phyloP scores from a whole-genome alignment of 352 stramenopile genomes.

The Ophiocytium majus region DNA sequence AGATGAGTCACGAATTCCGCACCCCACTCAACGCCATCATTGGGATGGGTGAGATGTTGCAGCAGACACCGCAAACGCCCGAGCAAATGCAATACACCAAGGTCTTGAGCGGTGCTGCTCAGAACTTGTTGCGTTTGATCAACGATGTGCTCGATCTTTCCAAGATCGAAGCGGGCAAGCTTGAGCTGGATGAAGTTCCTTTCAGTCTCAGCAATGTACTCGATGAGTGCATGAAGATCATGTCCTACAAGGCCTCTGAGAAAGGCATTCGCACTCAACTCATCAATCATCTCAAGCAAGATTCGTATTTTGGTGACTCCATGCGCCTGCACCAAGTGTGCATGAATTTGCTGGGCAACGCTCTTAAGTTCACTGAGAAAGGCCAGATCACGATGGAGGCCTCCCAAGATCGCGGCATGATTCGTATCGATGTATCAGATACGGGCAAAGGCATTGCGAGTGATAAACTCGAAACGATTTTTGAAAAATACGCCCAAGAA shows the following conservation, averaged over 20 bases:
- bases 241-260: background rate
- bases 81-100: too few species aligned
- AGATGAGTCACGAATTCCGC: too few species aligned
- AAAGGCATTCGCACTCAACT: background rate
- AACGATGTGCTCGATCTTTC: too few species aligned
- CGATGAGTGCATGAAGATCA: background rate
- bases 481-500: background rate
- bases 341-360: background rate
- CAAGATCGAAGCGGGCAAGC: background rate
- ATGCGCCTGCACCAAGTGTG: background rate
- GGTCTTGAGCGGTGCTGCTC: too few species aligned
- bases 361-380: background rate
- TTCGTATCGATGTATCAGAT: background rate
- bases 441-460: background rate
- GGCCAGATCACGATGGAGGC: background rate
- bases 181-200: background rate
- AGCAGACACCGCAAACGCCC: too few species aligned
- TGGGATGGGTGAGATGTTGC: too few species aligned
- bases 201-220: background rate
- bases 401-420: background rate
- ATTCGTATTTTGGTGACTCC: background rate
- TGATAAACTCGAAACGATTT: background rate
- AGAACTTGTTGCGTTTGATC: too few species aligned
- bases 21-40: too few species aligned
- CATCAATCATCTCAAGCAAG: background rate